Base-by-base conservation (phyloP, 2,329 filamentous ascomycete genomes). In the Epichloe glyceriae region DNA sequence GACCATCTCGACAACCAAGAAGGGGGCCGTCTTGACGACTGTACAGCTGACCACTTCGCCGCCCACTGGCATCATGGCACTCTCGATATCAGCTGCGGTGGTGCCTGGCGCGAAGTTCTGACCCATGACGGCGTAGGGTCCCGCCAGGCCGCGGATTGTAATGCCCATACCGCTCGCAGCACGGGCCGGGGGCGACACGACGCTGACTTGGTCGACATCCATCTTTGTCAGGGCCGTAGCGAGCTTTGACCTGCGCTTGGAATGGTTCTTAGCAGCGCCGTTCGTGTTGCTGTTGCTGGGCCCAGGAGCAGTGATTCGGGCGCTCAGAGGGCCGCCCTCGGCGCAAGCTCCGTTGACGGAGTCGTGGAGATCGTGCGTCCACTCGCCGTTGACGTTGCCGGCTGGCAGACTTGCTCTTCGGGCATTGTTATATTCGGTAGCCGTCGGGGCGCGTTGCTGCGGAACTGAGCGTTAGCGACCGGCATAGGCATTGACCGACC, bases 61-160 rank as follows among this genome's bases (percentile, higher is more conserved):
- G 39, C 84, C 85, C n/a, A 86, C 70, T 0, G 81, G 80, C n/a
- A 75, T 78, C 80, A 93, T 82, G 51, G 87, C 87, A 58, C 83
- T 86, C 70, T 89, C 85, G 53, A 93, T 88, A 61, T 93, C 87
- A 33, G 84, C 85, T 2, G 83, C 84, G 6, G 87, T 89, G 0
- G 87, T 93, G 38, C 87, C 87, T 2, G 80, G 80, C 12, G 86
- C 87, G 63, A 93, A 88, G 71, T 93, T 93, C 66, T 86, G 83
- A 3, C 84, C 86, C 63, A 88, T 77, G 22, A 93, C 78, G 17
- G 79, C 76, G 58, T 79, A 87, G 1, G 85, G 85, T 0, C 85
- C 83, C 0, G 82, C 82, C 8, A 84, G 70, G n/a, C 87, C 87
- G 49, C 80, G 74, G 56, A 93, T 90, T 37, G 76, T 82, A 44